These are phyloP conservation scores for Pseudozyma hubeiensis DNA, from an alignment of 1,284 basidiomycete genomes.

Conservation along the genomic window DNA sequence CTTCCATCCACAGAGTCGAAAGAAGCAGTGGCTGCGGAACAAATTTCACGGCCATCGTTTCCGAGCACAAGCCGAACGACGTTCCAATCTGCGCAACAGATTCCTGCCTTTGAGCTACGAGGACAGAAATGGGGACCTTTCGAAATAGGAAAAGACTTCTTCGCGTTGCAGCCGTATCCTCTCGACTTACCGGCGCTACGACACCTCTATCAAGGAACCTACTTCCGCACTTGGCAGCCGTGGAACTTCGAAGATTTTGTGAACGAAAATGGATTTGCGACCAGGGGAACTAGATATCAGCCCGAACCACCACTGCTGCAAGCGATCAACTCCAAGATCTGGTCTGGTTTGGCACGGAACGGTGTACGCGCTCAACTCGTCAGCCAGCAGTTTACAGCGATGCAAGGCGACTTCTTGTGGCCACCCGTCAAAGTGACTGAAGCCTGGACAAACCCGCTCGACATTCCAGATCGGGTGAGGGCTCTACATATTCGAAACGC, in stretches of 20 bases:
- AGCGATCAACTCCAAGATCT: neutral
- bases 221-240: neutral
- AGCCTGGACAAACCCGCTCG: neutral
- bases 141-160: neutral
- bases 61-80: too few species aligned
- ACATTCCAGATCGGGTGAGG: neutral
- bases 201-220: slow-evolving; percentile 1
- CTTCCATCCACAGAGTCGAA: too few species aligned
- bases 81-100: neutral
- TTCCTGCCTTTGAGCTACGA: neutral
- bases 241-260: slow-evolving; percentile 5
- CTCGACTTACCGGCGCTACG: neutral
- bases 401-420: slow-evolving; percentile 18
- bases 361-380: neutral
- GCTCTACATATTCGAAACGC: neutral
- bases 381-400: neutral
- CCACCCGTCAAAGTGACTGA: slow-evolving; percentile 1
- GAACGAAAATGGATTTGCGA: neutral
- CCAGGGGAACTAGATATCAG: neutral
- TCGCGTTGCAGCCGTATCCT: slow-evolving; percentile 2
- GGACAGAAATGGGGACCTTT: neutral
- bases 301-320: slow-evolving; percentile 2
- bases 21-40: too few species aligned
- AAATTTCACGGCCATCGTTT: too few species aligned
- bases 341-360: neutral